phyloP scores from a whole-genome alignment of 2,329 filamentous ascomycete genomes.

The Exophiala sp. region DNA sequence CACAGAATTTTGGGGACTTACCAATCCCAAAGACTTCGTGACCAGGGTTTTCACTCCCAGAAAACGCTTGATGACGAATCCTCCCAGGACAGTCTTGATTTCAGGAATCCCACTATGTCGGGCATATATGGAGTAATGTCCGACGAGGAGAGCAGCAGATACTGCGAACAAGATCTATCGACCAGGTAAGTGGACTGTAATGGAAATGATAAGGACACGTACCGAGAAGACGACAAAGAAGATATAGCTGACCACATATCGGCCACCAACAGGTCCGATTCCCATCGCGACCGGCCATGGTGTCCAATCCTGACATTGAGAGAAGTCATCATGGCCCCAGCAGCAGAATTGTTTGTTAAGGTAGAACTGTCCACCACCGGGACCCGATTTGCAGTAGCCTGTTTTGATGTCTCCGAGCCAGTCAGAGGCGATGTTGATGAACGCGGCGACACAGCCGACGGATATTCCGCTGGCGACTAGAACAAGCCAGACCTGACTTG shows the following conservation, averaged over 20 bases:
- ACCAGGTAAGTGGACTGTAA: not conserved
- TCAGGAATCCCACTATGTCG: conserved; percentile 95
- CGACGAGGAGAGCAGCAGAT: conserved; percentile 71
- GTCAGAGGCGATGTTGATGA: conserved; percentile 82
- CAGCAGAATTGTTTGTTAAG: conserved; percentile 90
- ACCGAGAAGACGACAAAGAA: conserved; percentile 84
- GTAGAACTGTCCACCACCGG: conserved; percentile 81
- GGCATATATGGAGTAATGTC: conserved; percentile 77
- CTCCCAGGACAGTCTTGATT: conserved; percentile 92
- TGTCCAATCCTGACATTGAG: conserved; percentile 80
- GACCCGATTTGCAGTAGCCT: conserved; percentile 72
- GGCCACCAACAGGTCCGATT: conserved; percentile 58
- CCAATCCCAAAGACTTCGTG: conserved; percentile 82
- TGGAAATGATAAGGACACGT: conserved; percentile 35
- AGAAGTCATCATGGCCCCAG: conserved; percentile 75
- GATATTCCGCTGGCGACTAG: conserved; percentile 78
- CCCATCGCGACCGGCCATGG: conserved; percentile 74
- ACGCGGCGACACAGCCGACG: conserved; percentile 76
- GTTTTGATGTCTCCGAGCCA: conserved; percentile 92
- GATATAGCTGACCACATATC: conserved; percentile 79
- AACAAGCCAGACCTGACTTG: conserved; percentile 86
- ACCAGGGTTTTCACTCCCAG: conserved; percentile 81
- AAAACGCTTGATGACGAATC: conserved; percentile 85
- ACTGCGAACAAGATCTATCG: conserved; percentile 69
- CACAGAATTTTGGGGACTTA: conserved; percentile 39